These are phyloP conservation scores for Nannochloropsis gaditana DNA, from an alignment of 108 stramenopile genomes.

Conservation along the genomic window DNA sequence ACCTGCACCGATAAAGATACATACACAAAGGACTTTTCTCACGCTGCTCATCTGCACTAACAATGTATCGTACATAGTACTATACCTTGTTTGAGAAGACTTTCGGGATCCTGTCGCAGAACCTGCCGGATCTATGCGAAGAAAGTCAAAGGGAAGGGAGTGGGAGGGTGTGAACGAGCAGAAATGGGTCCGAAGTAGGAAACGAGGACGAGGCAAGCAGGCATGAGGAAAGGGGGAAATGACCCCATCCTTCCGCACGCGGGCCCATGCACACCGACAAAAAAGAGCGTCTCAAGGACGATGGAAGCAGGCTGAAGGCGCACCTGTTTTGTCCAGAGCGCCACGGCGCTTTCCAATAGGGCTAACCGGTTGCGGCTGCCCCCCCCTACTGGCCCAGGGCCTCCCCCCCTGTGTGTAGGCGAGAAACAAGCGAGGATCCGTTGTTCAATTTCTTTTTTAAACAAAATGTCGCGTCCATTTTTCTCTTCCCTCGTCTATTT, in stretches of 20 bases:
- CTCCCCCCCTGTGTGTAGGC: not conserved
- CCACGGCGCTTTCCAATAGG: constrained; percentile 75
- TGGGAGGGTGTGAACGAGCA: not conserved
- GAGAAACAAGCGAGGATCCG: constrained; percentile 22
- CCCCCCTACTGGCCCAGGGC: not conserved
- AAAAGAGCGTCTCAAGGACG: too few species aligned
- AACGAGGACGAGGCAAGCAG: not conserved
- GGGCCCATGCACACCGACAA: too few species aligned
- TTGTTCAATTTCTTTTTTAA: not conserved
- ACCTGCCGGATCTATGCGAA: constrained; percentile 62
- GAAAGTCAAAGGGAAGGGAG: not conserved
- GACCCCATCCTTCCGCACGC: too few species aligned
- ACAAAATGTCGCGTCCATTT: not conserved
- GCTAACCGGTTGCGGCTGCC: constrained; percentile 65
- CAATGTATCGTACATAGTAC: too few species aligned
- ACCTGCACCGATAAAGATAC: not conserved
- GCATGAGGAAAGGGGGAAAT: too few species aligned
- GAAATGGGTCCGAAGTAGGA: not conserved
- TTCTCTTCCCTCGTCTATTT: not conserved
- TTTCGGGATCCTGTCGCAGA: constrained; percentile 80
- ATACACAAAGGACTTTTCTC: not conserved
- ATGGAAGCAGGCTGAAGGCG: too few species aligned
- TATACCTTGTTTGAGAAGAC: constrained; percentile 67
- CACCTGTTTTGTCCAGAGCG: constrained; percentile 83
- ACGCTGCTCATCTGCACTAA: not conserved